phyloP scores from a whole-genome alignment of 352 stramenopile species.

The Thraustochytrium sp. region DNA sequence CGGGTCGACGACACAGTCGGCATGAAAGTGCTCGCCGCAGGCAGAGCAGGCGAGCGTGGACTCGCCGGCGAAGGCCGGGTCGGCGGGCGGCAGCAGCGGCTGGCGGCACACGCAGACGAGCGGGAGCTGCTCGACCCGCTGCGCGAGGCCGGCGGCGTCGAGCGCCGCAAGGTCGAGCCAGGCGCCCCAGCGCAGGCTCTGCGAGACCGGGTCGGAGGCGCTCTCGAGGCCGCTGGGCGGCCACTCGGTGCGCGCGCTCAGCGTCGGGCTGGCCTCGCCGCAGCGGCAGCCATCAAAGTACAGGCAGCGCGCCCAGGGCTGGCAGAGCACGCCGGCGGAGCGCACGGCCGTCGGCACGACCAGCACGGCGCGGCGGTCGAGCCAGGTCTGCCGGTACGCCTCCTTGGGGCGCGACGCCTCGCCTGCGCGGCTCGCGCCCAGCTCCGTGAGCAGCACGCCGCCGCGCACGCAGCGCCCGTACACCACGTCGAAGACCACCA shows the following conservation, averaged over 20 bases:
- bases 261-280: not conserved
- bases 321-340: not conserved
- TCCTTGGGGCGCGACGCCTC: not conserved
- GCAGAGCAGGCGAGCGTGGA: not conserved
- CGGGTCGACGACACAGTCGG: not conserved
- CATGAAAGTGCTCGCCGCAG: not conserved
- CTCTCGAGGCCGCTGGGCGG: not conserved
- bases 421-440: not conserved
- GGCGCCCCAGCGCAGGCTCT: not conserved
- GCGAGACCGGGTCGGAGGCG: not conserved
- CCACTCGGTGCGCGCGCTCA: not conserved
- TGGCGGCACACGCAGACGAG: constrained; percentile 22
- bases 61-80: not conserved
- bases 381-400: not conserved
- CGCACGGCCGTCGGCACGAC: not conserved
- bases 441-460: not conserved
- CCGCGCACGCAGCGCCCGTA: constrained; percentile 34
- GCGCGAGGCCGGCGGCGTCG: not conserved
- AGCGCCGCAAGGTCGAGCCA: not conserved
- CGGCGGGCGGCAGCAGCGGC: not conserved
- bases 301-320: constrained; percentile 1
- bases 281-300: constrained; percentile 18
- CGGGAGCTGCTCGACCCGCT: not conserved
- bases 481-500: constrained; percentile 22
- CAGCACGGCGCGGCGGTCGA: not conserved